Base-by-base conservation (phyloP, 441 rosid species). In the Brassica hybrid region DNA sequence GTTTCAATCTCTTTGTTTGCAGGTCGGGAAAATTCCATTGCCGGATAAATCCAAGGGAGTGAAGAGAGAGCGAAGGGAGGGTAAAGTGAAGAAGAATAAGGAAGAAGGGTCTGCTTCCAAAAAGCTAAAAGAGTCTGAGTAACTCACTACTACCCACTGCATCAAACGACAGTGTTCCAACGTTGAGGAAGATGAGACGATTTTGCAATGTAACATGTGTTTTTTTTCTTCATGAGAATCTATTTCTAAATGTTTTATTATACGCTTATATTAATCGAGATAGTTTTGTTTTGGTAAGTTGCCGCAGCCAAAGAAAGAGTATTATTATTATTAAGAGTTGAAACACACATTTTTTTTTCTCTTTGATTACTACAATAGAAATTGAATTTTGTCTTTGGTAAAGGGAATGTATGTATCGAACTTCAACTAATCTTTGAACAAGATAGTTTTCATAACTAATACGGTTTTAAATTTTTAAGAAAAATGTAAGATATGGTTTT, bases 61-160 rank as follows among this genome's bases (percentile, higher is more conserved):
- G 77, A 95, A 95, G 87, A 89, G 99, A 89, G 99, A 95, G 80
- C 88, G 97, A 0, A 94, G 86, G 6, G 97, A 91, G 81, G 89
- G 89, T 10, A 93, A 89, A 80, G 63, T 58, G 85, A 90, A 87
- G 80, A 76, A 72, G 79, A 74, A 72, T 3, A 75, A 77, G 48
- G 74, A 64, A 12, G 78, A 64, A 7, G 88, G 73, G 69, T 84
- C 56, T 25, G 73, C 87, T 58, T 56, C 88, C 1, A 93, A 95
- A 76, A 95, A 81, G 86, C 88, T 58, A 65, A 91, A 88, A 85
- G 89, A 78, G 16, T 76, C 80, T 3, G 83, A 75, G 73, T 80
- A 62, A 76, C 66, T 74, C 58, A 36, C 11, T 9, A 27, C 58
- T 30, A 30, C 34, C 43, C 30, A 61, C 74, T 60, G 54, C 27